These are phyloP conservation scores for Nicotiana paniculata DNA, from an alignment of 257 asterid species.

Conservation along the genomic window DNA sequence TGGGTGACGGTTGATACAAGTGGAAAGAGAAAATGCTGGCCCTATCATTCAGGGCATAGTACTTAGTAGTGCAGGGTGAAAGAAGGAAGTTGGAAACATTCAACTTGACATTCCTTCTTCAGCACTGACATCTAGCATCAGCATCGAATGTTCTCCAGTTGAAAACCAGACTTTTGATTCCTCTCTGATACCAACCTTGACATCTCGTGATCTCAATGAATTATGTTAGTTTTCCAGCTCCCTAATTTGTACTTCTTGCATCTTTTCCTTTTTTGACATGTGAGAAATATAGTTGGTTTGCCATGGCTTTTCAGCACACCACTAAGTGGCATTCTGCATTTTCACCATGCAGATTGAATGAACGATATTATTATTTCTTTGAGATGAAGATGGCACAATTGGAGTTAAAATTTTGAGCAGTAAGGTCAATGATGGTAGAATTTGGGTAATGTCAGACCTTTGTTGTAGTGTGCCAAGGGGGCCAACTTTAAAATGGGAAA, in stretches of 20 bases:
- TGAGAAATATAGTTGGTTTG: background rate
- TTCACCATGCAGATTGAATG: background rate
- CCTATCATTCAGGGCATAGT: background rate
- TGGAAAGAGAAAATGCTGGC: conserved; percentile 6
- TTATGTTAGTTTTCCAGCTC: background rate
- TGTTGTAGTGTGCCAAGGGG: background rate
- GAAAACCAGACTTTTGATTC: background rate
- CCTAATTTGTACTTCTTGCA: background rate
- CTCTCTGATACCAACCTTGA: background rate
- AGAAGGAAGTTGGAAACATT: background rate
- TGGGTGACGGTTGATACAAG: background rate
- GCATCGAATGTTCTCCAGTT: background rate
- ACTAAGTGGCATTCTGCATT: background rate
- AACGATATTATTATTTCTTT: background rate
- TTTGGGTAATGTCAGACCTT: background rate
- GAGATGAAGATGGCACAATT: background rate
- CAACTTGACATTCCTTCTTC: background rate
- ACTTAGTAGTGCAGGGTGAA: conserved; percentile 3
- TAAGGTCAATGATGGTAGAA: background rate
- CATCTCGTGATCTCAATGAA: background rate
- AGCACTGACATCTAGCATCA: background rate
- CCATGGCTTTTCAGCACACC: background rate
- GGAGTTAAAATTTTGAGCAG: background rate
- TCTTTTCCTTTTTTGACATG: background rate
- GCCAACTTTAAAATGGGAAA: background rate